Percentiles rank a stretch among this genome's conserved stretches.
phyloP scores from a whole-genome alignment of 768 basidiomycete species.

The Austroboletus festivus region DNA sequence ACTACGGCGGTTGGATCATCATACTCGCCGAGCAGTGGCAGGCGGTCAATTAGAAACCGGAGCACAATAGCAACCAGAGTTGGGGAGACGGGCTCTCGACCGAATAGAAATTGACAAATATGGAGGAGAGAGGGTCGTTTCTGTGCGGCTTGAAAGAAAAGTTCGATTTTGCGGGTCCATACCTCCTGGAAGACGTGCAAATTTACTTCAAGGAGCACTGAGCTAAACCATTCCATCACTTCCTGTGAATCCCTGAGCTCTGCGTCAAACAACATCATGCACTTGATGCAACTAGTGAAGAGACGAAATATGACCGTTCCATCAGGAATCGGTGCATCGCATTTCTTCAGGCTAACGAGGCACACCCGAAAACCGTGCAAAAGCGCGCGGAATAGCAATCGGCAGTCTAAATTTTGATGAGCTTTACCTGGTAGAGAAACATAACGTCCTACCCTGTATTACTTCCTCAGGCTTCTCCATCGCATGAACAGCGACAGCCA shows the following conservation, averaged over 20 bases:
- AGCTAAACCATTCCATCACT: conserved; percentile 76
- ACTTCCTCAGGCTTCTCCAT: conserved; percentile 81
- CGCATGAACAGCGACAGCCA: conserved; percentile 73
- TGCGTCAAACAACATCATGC: conserved; percentile 80
- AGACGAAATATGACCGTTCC: conserved; percentile 84
- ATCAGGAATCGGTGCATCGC: conserved; percentile 75
- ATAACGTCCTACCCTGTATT: conserved; percentile 57
- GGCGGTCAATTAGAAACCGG: conserved; percentile 75
- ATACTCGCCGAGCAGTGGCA: conserved; percentile 81
- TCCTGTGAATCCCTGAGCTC: conserved; percentile 70
- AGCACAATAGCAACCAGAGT: conserved; percentile 87
- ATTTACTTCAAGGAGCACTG: conserved; percentile 77
- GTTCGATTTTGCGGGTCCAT: conserved; percentile 89
- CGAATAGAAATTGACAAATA: conserved; percentile 81
- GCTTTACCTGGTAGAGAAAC: not conserved
- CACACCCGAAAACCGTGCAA: conserved; percentile 85
- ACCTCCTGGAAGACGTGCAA: conserved; percentile 94
- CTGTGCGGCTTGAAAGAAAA: conserved; percentile 80
- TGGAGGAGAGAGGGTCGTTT: conserved; percentile 78
- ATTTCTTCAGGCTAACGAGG: conserved; percentile 72
- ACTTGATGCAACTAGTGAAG: conserved; percentile 80
- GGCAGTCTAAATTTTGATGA: conserved; percentile 57
- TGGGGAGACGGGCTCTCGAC: conserved; percentile 71
- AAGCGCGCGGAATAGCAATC: conserved; percentile 82
- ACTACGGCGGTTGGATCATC: conserved; percentile 79